Evolutionary conservation across 1,139 yeast species (phyloP), one percentile per base, ranked within the genome.

Genomic region (Diutina pseudorugosa): DNA sequence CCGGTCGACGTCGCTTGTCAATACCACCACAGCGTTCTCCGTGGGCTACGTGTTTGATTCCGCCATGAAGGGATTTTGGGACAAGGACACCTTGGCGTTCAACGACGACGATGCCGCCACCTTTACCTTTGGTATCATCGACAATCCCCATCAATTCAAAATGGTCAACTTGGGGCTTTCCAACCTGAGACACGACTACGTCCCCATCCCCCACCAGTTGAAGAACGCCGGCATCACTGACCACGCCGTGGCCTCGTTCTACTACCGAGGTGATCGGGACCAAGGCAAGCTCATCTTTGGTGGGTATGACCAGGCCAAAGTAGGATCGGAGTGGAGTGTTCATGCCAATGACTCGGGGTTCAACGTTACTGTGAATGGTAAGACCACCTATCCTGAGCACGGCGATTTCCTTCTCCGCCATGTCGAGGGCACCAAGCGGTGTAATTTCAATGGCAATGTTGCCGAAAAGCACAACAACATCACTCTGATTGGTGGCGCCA

Each of bases 321-420:
- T n/a, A n/a, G n/a, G n/a, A n/a, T n/a, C n/a, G 1, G 36, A 14
- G 8, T 44, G 48, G 40, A 11, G 7, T 12, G 30, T 27, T 12
- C 30, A 27, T 12, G 8, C 30, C 30, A 12, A 27, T 12, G 11
- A 9, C 3, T 9, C 1, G 8, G 11, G 11, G 8, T 27, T 27
- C n/a, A 44, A 25, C 16, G 23, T 44, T 20, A 44, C 18, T 20
- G 25, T 25, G n/a, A 25, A 16, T 16, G 30, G 30, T 12, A 12
- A 9, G 2, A 25, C 30, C 9, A 9, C 8, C 30, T 27, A 27
- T 12, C 30, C 30, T 5, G 30, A 27, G 8, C 11, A 9, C 30
- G 30, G 30, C 30, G 30, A 27, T 12, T 54, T 59, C n/a, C n/a
- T 23, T 9, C 4, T 27, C 36, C 48, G 19, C 12, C 30, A 27